phyloP scores from a whole-genome alignment of 805 yeast species.

The Dipodascus albidus region DNA sequence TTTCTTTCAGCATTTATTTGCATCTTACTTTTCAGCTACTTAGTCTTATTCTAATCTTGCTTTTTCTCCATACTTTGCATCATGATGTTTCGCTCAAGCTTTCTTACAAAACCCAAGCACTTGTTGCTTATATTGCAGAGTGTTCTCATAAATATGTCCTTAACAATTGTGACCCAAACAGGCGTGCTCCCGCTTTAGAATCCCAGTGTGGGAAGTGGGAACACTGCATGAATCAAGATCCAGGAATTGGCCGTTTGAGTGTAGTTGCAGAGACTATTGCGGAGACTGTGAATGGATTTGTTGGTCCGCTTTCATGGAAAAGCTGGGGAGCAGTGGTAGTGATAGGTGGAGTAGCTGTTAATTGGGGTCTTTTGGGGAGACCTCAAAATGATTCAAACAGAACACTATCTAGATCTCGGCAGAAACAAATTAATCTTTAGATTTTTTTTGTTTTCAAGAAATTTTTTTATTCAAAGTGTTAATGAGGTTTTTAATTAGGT shows the following conservation, averaged over 20 bases:
- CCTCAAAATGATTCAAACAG: too few species aligned
- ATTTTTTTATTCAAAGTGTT: too few species aligned
- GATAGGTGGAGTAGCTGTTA: constrained; percentile 16
- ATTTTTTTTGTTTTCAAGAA: too few species aligned
- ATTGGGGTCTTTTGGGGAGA: background rate
- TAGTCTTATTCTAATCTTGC: background rate
- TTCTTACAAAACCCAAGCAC: background rate
- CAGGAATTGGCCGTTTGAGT: constrained; percentile 52
- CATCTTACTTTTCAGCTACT: background rate
- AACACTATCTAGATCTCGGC: too few species aligned
- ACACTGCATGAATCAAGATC: constrained; percentile 73
- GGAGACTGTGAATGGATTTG: constrained; percentile 63
- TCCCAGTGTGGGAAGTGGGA: constrained; percentile 62
- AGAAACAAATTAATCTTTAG: too few species aligned
- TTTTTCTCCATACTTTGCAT: background rate
- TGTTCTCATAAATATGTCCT: constrained; percentile 61
- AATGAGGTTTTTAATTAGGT: too few species aligned
- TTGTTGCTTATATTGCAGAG: constrained; percentile 48
- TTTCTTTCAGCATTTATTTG: background rate
- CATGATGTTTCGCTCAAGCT: background rate
- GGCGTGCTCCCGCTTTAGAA: constrained; percentile 69
- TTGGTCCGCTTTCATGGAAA: constrained; percentile 44
- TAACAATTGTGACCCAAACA: constrained; percentile 55
- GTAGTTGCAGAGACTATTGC: constrained; percentile 72
- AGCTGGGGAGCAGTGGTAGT: background rate